Conservation (phyloP, 2,329 filamentous ascomycete genomes). For the Beauveria australis region DNA sequence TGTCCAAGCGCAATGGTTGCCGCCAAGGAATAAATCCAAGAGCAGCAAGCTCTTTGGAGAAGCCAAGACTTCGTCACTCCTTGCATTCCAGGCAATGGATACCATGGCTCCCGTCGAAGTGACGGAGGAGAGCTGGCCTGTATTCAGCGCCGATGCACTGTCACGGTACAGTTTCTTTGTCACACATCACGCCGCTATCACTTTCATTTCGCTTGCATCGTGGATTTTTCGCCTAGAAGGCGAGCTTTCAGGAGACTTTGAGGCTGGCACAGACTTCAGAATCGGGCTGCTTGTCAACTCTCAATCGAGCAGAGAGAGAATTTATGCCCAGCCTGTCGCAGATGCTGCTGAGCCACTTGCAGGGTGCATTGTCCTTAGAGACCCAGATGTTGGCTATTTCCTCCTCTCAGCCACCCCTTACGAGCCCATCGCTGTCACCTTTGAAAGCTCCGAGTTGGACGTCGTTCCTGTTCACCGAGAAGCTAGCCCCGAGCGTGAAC, state of each 20-base stretch:
- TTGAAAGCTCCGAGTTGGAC: constrained; percentile 50
- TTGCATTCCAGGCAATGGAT: constrained; percentile 56
- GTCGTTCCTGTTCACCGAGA: constrained; percentile 34
- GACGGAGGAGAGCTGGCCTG: constrained; percentile 50
- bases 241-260: constrained; percentile 48
- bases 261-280: constrained; percentile 53
- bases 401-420: constrained; percentile 51
- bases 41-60: constrained; percentile 30
- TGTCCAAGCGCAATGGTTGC: constrained; percentile 59
- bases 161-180: constrained; percentile 57
- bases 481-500: constrained; percentile 32
- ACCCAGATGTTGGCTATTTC: constrained; percentile 57
- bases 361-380: constrained; percentile 44
- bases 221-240: constrained; percentile 58
- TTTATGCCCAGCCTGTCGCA: constrained; percentile 45
- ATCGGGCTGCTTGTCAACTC: constrained; percentile 52
- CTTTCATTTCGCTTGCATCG: constrained; percentile 49
- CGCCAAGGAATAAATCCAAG: constrained; percentile 45
- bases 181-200: constrained; percentile 53
- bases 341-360: constrained; percentile 42
- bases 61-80: constrained; percentile 37
- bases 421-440: constrained; percentile 49
- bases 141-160: constrained; percentile 52
- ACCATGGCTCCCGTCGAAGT: constrained; percentile 48
- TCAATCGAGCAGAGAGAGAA: constrained; percentile 48